phyloP scores from a whole-genome alignment of 1,284 basidiomycete genomes.

The Pterula multifida region DNA sequence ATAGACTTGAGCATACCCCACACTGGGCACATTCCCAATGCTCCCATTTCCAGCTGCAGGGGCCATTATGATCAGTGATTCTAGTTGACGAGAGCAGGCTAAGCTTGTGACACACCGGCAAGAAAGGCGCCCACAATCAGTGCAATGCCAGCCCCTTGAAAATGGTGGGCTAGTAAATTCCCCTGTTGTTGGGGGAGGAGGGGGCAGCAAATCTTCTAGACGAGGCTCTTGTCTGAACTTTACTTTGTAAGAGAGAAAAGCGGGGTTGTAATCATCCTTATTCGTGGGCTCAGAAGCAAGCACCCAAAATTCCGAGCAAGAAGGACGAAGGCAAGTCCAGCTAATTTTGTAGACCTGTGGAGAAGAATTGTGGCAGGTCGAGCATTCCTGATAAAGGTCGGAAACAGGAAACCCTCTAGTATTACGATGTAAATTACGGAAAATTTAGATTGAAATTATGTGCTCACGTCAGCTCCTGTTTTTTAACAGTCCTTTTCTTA shows the following conservation, averaged over 20 bases:
- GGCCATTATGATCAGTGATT: neutral
- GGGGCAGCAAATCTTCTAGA: slow-evolving; percentile 19
- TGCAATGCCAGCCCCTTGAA: slow-evolving; percentile 61
- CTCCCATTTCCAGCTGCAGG: slow-evolving; percentile 54
- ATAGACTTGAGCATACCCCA: slow-evolving; percentile 19
- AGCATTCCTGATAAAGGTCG: slow-evolving; percentile 14
- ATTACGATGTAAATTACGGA: too few species aligned
- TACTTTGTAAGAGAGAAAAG: slow-evolving; percentile 29
- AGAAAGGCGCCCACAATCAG: slow-evolving; percentile 54
- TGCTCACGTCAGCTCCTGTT: too few species aligned
- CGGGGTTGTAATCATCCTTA: slow-evolving; percentile 31
- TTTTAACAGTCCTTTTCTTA: too few species aligned
- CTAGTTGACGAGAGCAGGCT: neutral
- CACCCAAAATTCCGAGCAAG: slow-evolving; percentile 45
- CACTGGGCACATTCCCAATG: slow-evolving; percentile 54
- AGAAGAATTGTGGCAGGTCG: slow-evolving; percentile 27
- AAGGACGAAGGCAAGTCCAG: slow-evolving; percentile 53
- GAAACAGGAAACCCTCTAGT: slow-evolving; percentile 5
- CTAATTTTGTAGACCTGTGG: slow-evolving; percentile 40
- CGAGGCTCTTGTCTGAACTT: slow-evolving; percentile 8
- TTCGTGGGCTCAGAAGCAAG: slow-evolving; percentile 13
- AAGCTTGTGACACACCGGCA: slow-evolving; percentile 50
- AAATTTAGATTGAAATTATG: too few species aligned
- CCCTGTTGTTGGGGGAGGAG: slow-evolving; percentile 21
- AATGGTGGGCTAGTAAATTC: slow-evolving; percentile 40